Percentiles rank a stretch among this genome's conserved stretches.
Conservation (phyloP, 2,329 filamentous ascomycete genomes). For the Thermothelomyces thermophilus region DNA sequence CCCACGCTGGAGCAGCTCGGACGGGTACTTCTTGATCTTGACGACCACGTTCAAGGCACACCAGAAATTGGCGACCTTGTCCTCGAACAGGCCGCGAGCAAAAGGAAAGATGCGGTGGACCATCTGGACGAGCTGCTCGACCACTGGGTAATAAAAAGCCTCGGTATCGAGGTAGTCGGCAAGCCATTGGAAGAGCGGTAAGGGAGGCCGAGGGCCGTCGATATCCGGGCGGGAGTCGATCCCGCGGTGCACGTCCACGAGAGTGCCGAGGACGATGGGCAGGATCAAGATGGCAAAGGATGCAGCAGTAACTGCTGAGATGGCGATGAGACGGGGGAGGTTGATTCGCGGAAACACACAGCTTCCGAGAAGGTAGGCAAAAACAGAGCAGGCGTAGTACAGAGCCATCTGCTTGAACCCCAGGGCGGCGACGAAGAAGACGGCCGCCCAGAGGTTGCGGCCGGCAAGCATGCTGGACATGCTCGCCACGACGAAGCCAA, state of each 20-base stretch:
- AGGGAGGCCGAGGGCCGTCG: constrained; percentile 51
- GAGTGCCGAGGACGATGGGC: constrained; percentile 65
- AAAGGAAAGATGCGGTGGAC: constrained; percentile 95
- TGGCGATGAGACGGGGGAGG: constrained; percentile 61
- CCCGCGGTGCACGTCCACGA: constrained; percentile 62
- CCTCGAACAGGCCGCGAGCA: constrained; percentile 90
- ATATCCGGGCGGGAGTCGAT: constrained; percentile 51
- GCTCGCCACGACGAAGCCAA: constrained; percentile 79
- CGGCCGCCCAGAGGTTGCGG: constrained; percentile 76
- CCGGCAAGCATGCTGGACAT: constrained; percentile 85
- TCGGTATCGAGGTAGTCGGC: constrained; percentile 53
- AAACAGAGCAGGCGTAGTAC: constrained; percentile 91
- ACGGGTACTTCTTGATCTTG: constrained; percentile 73
- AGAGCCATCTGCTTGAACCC: constrained; percentile 99
- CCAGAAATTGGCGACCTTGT: constrained; percentile 99
- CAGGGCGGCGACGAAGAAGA: constrained; percentile 90
- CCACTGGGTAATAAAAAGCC: constrained; percentile 64
- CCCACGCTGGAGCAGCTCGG: constrained; percentile 64
- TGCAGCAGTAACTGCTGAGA: constrained; percentile 64
- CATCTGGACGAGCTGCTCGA: constrained; percentile 76
- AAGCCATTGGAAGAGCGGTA: constrained; percentile 56
- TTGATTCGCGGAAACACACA: constrained; percentile 73
- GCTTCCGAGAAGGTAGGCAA: constrained; percentile 81
- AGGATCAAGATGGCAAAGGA: constrained; percentile 71
- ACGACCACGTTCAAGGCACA: constrained; percentile 84